Evolutionary conservation across 1,284 basidiomycete genomes (phyloP).

Genomic region (Pterulicium gracile): DNA sequence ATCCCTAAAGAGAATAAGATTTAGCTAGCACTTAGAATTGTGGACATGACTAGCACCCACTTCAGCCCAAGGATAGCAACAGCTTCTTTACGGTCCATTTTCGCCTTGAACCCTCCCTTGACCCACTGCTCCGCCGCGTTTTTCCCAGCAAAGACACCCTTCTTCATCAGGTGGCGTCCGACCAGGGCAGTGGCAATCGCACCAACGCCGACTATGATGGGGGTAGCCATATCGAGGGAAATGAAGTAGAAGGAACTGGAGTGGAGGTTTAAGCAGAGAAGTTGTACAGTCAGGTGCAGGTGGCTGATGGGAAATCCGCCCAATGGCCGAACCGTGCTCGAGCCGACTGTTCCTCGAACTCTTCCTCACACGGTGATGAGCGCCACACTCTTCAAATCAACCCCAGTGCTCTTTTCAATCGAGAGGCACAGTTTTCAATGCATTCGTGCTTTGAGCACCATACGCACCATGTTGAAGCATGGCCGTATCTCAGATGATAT

Average conservation of each 20-base stretch:
- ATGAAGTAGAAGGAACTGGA: background rate
- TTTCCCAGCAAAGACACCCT: conserved; percentile 44
- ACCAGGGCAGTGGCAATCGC: conserved; percentile 74
- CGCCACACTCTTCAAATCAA: no score
- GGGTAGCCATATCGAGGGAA: conserved; percentile 47
- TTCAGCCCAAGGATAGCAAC: conserved; percentile 87
- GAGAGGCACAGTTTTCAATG: no score
- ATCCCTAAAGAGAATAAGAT: conserved; percentile 42
- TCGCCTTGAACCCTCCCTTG: conserved; percentile 89
- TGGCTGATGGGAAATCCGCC: no score
- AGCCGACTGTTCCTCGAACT: no score
- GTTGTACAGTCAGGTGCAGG: no score
- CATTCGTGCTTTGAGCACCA: no score
- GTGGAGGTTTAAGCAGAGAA: no score
- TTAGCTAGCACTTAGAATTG: conserved; percentile 5
- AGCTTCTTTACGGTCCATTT: conserved; percentile 95
- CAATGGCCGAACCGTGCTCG: no score
- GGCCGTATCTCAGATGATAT: no score
- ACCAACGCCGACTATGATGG: conserved; percentile 67
- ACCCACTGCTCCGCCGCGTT: conserved; percentile 76
- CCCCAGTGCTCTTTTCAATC: no score
- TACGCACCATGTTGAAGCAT: no score
- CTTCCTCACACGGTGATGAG: no score
- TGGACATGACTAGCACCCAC: conserved; percentile 36
- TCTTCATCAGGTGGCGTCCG: conserved; percentile 58